Evolutionary conservation across 2,329 filamentous ascomycete species (phyloP), one percentile per base, ranked within the genome.

Genomic region (Curvularia sp.): DNA sequence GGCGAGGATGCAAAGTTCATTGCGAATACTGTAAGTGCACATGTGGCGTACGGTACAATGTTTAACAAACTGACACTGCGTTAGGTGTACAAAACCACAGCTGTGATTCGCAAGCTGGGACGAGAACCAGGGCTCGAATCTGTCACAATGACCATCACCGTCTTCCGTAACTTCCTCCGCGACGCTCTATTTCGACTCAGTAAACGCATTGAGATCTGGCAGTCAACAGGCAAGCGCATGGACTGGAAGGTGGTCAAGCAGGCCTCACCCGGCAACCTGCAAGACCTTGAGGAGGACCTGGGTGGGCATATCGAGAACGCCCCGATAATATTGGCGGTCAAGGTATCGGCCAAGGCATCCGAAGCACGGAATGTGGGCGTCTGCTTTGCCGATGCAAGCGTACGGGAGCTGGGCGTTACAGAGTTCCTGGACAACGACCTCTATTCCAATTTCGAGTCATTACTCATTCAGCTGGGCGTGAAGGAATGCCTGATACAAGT

Each of bases 401-500:
- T 98, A 26, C 86, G 95, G 51, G 95, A 99, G 80, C 85, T 99
- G 2, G 95, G 95, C 8, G 93, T 99, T 53, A 97, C 92, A 82
- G 96, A 99, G 75, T 99, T 99, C 66, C 86, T 97, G n/a, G 95
- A 99, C 82, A 99, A 98, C 73, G 95, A 99, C 74, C 84, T 97
- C 9, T 99, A 96, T 80, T 98, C 94, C 52, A 99, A 99, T 76
- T 96, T 99, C 66, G 95, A 99, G 79, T 93, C 93, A 3, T 84
- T 99, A 18, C 86, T 99, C 52, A 99, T 99, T 66, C 96, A 99
- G 75, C 86, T 99, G 3, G 95, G 95, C 5, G 92, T 97, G 20
- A 95, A 93, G 74, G 95, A 99, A 77, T 97, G 93, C 71, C 80
- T 99, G 30, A 79, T 99, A n/a, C 90, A 92, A 69, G 80, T 87